Base-by-base conservation (phyloP, 2,329 filamentous ascomycete species). In the Claviceps citrina region DNA sequence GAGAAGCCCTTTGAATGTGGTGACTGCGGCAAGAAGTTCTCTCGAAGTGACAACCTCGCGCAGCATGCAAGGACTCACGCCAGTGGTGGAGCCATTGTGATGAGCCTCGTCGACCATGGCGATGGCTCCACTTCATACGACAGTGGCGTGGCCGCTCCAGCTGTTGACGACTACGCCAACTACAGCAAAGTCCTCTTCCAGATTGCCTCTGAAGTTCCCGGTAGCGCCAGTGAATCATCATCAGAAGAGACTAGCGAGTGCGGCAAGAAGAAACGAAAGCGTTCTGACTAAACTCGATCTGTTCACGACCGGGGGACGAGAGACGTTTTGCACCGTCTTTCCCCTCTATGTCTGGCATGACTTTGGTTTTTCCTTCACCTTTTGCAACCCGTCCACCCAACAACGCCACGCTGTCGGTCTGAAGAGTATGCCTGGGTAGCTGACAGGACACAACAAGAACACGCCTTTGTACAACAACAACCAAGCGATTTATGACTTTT, bases 1-100 rank as follows among this genome's bases (percentile, higher is more conserved):
- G 91, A 96, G 60, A 98, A 96, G 78, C 91, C 91, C 5, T 98
- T 96, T 54, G 85, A 93, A 66, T 98, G 91, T 71, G 76, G 78
- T 49, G 89, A 98, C 66, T 98, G 91, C 56, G 89, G 91, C 53
- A 98, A 98, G 81, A 95, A 93, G 70, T 98, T 96, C 67, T 96
- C 89, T 16, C 81, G 91, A 53, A 93, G 84, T 52, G 91, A 98
- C 66, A 98, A 98, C 69, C 75, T 98, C 13, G 84, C 86, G 19
- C 91, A 98, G 65, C 91, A 98, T 59, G 81, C 91, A 47, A 78
- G 91, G 47, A 98, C 91, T 4, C 91, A 98, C 56, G 86, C 86
- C 42, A 41, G 32, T 24, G 81, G 79, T 43, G 85, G 86, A 46
- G 84, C 86, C 45, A 83, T 95, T 49, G 79, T 93, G 54, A 89